A percentile compares a stretch with the other conserved stretches of the same genome.
These are phyloP conservation scores for Emmonsia crescens DNA, from an alignment of 2,329 filamentous ascomycete genomes.

Conservation along the genomic window DNA sequence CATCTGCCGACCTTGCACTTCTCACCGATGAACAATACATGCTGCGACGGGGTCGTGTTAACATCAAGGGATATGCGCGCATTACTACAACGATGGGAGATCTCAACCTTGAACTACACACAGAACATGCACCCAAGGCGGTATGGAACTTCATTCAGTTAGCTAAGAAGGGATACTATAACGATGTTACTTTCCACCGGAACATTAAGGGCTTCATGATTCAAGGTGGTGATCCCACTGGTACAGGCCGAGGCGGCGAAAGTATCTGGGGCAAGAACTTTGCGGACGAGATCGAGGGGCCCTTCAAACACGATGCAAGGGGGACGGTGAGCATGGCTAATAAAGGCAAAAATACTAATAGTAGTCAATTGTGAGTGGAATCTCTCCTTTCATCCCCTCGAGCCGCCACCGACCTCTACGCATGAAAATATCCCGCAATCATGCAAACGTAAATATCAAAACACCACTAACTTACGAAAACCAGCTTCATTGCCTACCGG, in stretches of 20 bases:
- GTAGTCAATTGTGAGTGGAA: conserved; percentile 58
- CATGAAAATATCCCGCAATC: neutral
- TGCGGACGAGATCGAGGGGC: conserved; percentile 83
- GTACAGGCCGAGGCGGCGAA: conserved; percentile 78
- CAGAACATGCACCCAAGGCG: conserved; percentile 81
- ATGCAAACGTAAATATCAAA: neutral
- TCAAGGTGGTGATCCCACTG: conserved; percentile 88
- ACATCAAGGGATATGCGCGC: conserved; percentile 83
- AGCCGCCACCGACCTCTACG: neutral
- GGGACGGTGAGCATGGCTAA: conserved; percentile 92
- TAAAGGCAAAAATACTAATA: conserved; percentile 97
- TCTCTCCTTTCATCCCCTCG: conserved; percentile 20
- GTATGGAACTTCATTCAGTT: conserved; percentile 96
- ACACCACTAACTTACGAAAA: neutral
- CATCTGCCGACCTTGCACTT: conserved; percentile 72
- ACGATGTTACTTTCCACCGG: conserved; percentile 72
- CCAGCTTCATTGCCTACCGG: conserved; percentile 75
- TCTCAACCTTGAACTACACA: conserved; percentile 77
- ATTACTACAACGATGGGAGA: conserved; percentile 77
- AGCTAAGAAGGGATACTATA: conserved; percentile 83
- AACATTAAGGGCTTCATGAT: conserved; percentile 98
- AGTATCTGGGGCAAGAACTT: conserved; percentile 95
- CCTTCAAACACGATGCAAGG: conserved; percentile 67
- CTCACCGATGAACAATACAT: conserved; percentile 94
- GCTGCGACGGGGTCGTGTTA: conserved; percentile 80